Evolutionary conservation across 257 asterid species (phyloP).

Genomic region (Scutellaria baicalensis): DNA sequence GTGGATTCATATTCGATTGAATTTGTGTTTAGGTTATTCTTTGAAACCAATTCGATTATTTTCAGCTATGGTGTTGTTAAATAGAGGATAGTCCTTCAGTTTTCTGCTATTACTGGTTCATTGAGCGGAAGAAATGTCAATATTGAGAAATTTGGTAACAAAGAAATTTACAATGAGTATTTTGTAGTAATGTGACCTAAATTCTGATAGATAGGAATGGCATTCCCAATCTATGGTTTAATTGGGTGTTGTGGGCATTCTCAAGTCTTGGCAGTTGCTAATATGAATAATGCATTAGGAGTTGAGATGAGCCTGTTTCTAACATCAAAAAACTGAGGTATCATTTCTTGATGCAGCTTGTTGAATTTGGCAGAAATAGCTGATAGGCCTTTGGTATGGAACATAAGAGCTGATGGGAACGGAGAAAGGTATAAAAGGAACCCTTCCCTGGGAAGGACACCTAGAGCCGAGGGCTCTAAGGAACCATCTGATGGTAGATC

Average conservation of each 20-base stretch:
- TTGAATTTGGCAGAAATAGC: slow-evolving; percentile 83
- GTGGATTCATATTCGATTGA: neutral
- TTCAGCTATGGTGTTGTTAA: neutral
- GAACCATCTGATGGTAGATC: slow-evolving; percentile 25
- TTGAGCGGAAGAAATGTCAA: neutral
- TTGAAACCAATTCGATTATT: neutral
- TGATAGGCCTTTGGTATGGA: slow-evolving; percentile 20
- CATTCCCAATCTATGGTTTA: neutral
- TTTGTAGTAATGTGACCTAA: neutral
- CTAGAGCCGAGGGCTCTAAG: slow-evolving; percentile 23
- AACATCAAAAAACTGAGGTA: slow-evolving; percentile 43
- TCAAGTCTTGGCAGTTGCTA: neutral
- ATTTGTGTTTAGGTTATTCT: neutral
- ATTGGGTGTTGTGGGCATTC: neutral
- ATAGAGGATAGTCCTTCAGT: neutral
- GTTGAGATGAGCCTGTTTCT: neutral
- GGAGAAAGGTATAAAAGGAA: slow-evolving; percentile 17
- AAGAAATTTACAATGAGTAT: neutral
- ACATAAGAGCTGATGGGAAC: slow-evolving; percentile 38
- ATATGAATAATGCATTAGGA: neutral
- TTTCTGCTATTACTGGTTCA: neutral
- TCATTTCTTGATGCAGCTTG: slow-evolving; percentile 81
- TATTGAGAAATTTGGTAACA: neutral
- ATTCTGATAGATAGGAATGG: neutral
- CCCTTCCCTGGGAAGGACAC: slow-evolving; percentile 18